Evolutionary conservation across 495 filamentous ascomycete species (phyloP).

Genomic region (Elaphomyces granulatus): DNA sequence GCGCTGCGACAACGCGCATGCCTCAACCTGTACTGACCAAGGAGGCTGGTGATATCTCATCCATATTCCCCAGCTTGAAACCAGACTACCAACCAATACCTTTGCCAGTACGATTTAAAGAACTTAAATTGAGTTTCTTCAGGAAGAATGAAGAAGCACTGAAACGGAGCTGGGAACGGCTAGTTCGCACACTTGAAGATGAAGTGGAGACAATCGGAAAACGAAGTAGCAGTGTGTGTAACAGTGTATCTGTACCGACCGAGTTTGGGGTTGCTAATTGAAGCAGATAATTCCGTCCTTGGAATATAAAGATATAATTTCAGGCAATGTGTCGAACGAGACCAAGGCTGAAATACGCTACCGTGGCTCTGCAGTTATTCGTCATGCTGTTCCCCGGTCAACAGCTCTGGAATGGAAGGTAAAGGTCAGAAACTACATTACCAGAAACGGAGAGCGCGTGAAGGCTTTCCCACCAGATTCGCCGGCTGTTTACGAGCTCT

Average conservation of each 20-base stretch:
- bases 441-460: constrained; percentile 34
- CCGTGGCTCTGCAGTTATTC: constrained; percentile 48
- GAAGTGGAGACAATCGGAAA: constrained; percentile 31
- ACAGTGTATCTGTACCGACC: too few relatives aligned
- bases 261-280: too few relatives aligned
- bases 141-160: constrained; percentile 47
- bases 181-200: constrained; percentile 44
- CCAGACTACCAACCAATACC: constrained; percentile 49
- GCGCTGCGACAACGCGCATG: constrained; percentile 14
- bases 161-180: constrained; percentile 50
- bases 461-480: constrained; percentile 42
- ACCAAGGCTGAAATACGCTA: constrained; percentile 42
- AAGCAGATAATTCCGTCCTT: constrained; percentile 45
- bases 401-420: constrained; percentile 39
- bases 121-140: constrained; percentile 56
- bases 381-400: constrained; percentile 44
- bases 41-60: constrained; percentile 61
- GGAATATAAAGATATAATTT: constrained; percentile 38
- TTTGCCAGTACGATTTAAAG: constrained; percentile 55
- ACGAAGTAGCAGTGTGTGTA: constrained; percentile 36
- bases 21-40: too few relatives aligned
- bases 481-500: constrained; percentile 76
- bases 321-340: constrained; percentile 27
- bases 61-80: constrained; percentile 62
- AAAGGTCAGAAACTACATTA: constrained; percentile 42